Evolutionary conservation across 2,329 filamentous ascomycete species (phyloP).

Genomic region (Stagonosporopsis chrysanthemi): DNA sequence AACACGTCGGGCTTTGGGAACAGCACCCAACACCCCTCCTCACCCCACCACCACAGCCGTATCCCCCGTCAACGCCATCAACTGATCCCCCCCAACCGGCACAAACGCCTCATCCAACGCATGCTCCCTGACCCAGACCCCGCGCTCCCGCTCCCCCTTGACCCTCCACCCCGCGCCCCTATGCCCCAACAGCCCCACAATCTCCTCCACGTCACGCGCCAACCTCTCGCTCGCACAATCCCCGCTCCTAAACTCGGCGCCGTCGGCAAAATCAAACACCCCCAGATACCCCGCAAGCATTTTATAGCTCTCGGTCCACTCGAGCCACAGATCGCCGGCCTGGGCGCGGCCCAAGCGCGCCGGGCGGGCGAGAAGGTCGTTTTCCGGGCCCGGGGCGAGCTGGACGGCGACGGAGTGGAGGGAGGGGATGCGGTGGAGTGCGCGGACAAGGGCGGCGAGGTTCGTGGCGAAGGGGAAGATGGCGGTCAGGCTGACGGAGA

Average conservation of each 20-base stretch:
- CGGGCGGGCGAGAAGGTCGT: constrained; percentile 49
- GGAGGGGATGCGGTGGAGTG: constrained; percentile 39
- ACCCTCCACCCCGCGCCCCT: constrained; percentile 36
- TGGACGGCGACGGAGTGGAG: constrained; percentile 49
- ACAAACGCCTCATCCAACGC: constrained; percentile 18
- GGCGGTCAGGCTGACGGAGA: constrained; percentile 65
- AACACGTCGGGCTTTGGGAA: too few species aligned
- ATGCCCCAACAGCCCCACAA: constrained; percentile 29
- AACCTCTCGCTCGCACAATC: constrained; percentile 33
- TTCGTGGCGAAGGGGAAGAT: constrained; percentile 73
- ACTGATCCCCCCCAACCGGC: constrained; percentile 2
- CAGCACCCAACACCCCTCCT: neutral
- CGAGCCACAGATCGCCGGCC: constrained; percentile 51
- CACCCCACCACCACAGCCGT: constrained; percentile 1
- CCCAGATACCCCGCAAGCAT: constrained; percentile 34
- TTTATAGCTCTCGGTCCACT: constrained; percentile 46
- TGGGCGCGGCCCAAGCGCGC: constrained; percentile 53
- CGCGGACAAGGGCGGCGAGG: constrained; percentile 49
- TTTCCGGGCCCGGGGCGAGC: constrained; percentile 53
- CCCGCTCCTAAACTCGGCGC: constrained; percentile 31
- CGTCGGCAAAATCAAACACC: constrained; percentile 31
- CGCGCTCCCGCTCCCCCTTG: constrained; percentile 23
- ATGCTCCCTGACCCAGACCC: constrained; percentile 34
- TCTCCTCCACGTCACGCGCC: constrained; percentile 35
- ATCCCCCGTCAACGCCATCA: constrained; percentile 16